phyloP scores from a whole-genome alignment of 306 rosid genomes.

The Vicia sativa region DNA sequence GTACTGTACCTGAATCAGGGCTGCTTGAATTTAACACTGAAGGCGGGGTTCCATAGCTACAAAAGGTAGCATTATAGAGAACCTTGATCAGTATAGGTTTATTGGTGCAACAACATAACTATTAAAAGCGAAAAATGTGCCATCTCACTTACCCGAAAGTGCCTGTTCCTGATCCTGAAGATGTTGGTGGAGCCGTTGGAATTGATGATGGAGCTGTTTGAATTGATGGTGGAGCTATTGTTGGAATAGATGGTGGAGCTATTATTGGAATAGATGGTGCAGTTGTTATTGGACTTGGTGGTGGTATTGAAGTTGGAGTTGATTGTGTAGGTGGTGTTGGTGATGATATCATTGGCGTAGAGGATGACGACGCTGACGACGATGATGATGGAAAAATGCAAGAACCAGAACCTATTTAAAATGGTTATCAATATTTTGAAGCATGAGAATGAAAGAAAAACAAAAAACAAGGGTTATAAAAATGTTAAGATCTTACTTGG shows the following conservation, averaged over 20 bases:
- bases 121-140: not conserved
- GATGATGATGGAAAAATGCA: slow-evolving; percentile 62
- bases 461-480: not conserved
- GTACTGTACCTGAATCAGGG: slow-evolving; percentile 59
- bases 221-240: slow-evolving; percentile 36
- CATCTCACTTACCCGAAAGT: slow-evolving; percentile 53
- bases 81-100: slow-evolving; percentile 31
- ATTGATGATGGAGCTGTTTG: slow-evolving; percentile 33
- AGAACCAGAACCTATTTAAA: slow-evolving; percentile 65
- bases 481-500: slow-evolving; percentile 68
- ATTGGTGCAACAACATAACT: not conserved
- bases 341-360: slow-evolving; percentile 39
- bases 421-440: slow-evolving; percentile 4
- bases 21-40: slow-evolving; percentile 65
- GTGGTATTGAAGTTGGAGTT: slow-evolving; percentile 22
- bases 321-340: slow-evolving; percentile 48
- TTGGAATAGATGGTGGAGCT: slow-evolving; percentile 25
- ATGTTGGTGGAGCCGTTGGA: slow-evolving; percentile 37
- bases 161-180: slow-evolving; percentile 56
- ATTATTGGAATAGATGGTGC: slow-evolving; percentile 38
- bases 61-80: slow-evolving; percentile 30
- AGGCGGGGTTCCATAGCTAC: slow-evolving; percentile 74
- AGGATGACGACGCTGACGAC: slow-evolving; percentile 17
- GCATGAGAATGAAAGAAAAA: slow-evolving; percentile 2
- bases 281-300: slow-evolving; percentile 35